Base-by-base conservation (phyloP, 2,329 filamentous ascomycete genomes). In the Phymatotrichopsis omnivora region DNA sequence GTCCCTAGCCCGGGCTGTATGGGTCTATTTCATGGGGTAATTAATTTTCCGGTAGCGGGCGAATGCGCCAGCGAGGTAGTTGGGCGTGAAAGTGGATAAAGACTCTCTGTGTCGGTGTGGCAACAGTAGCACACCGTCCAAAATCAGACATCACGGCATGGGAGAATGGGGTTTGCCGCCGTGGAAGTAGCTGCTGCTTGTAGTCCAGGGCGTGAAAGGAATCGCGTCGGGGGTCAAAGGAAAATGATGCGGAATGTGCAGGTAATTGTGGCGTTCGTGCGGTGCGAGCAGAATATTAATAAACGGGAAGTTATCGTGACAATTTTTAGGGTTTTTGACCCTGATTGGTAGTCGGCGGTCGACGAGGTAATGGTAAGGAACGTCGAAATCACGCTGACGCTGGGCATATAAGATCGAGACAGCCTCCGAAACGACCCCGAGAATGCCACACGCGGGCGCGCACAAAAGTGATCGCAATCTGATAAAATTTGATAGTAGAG, bases 341-440 rank as follows among this genome's bases (percentile, higher is more conserved):
- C n/a, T n/a, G n/a, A n/a, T n/a, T n/a, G 72, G 60, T 3, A 82
- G 70, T 35, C 81, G 74, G 4, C 76, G 71, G 60, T 83, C 74
- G 12, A 84, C 78, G 1, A 83, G 65, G 51, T 80, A 82, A 56
- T 83, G 78, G 56, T 84, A 84, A 2, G 83, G 64, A 0, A 75
- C 73, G 2, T 76, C 75, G 55, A 84, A 82, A 53, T 83, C 80
- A 24, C 66, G 67, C 53, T 80, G 76, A n/a, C 84, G 60, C 2
- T 66, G 66, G 35, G 70, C 67, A 1, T 70, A 70, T n/a, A n/a
- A n/a, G 3, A 67, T 70, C 30, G n/a, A n/a, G n/a, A n/a, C n/a
- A n/a, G n/a, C n/a, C n/a, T n/a, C n/a, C n/a, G n/a, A n/a, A n/a
- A n/a, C n/a, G n/a, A n/a, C n/a, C n/a, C n/a, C n/a, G n/a, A n/a